Conservation (phyloP, 2,329 filamentous ascomycete genomes). For the Davidsoniella australis region DNA sequence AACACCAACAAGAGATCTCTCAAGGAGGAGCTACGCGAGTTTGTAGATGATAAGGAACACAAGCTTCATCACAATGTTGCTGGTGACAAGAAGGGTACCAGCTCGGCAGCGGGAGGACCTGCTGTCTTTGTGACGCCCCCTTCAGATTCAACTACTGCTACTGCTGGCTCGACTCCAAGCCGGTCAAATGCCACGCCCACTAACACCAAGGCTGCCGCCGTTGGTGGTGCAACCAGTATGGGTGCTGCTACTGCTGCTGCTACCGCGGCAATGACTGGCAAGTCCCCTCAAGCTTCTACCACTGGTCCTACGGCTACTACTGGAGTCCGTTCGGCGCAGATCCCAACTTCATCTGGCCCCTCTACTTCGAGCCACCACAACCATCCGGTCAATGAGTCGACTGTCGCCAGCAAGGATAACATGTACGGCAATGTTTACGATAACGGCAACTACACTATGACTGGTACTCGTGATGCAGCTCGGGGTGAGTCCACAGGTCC, state of each 20-base stretch:
- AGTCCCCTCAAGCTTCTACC: not conserved
- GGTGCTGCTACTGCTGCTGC: not conserved
- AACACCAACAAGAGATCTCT: not conserved
- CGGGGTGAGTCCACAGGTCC: constrained; percentile 3
- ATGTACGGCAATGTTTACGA: not conserved
- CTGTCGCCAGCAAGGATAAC: not conserved
- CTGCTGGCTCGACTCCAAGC: not conserved
- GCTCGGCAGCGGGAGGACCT: constrained; percentile 1
- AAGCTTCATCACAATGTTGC: not conserved
- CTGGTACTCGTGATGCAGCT: not conserved
- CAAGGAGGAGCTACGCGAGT: constrained; percentile 11
- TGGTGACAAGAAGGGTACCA: not conserved
- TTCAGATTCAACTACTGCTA: not conserved
- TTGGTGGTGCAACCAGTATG: not conserved
- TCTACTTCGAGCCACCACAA: not conserved
- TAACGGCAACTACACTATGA: constrained; percentile 3
- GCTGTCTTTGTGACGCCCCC: not conserved
- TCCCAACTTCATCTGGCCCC: constrained; percentile 5
- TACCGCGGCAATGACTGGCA: not conserved
- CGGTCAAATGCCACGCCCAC: too few relatives aligned
- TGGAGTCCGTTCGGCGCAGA: constrained; percentile 3
- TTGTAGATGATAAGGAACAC: constrained; percentile 9
- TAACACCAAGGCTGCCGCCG: not conserved
- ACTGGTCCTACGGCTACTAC: constrained; percentile 7
- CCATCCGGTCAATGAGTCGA: not conserved